Evolutionary conservation across 2,329 filamentous ascomycete genomes (phyloP).

Genomic region (Claviceps monticola): DNA sequence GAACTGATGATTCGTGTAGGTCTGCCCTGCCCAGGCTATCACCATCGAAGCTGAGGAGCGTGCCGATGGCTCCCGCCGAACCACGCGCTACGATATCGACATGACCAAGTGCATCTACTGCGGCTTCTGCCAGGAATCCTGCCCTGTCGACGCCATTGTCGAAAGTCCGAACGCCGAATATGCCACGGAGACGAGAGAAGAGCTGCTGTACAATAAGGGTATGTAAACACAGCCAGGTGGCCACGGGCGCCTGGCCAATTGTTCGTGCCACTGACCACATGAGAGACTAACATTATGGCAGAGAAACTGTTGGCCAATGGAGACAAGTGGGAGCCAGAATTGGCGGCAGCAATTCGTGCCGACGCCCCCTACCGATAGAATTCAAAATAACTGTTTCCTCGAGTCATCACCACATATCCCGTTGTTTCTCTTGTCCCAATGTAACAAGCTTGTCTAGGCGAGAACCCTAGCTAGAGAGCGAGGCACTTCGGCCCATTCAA

Average conservation of each 20-base stretch:
- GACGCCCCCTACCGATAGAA: constrained; percentile 78
- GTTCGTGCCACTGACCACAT: neutral
- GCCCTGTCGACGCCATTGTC: constrained; percentile 85
- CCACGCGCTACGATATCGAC: constrained; percentile 96
- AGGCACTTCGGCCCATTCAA: neutral
- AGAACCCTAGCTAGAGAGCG: neutral
- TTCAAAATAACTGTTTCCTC: neutral
- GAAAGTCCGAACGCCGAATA: constrained; percentile 51
- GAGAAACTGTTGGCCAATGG: constrained; percentile 81
- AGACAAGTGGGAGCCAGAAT: constrained; percentile 95
- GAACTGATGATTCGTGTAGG: constrained; percentile 25
- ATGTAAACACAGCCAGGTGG: constrained; percentile 9
- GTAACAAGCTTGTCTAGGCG: neutral
- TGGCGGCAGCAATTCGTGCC: constrained; percentile 81
- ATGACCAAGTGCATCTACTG: constrained; percentile 99
- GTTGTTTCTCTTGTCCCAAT: neutral
- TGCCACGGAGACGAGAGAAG: constrained; percentile 62
- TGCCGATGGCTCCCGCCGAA: constrained; percentile 85
- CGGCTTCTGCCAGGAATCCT: constrained; percentile 97
- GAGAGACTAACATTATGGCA: constrained; percentile 16
- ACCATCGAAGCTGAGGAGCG: constrained; percentile 99
- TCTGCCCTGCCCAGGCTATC: constrained; percentile 96
- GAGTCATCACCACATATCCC: neutral
- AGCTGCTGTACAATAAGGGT: constrained; percentile 92
- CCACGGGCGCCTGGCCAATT: no score